Percentiles rank a stretch among this genome's conserved stretches.
phyloP scores from a whole-genome alignment of 257 asterid genomes.

The Solanum stenotomum region DNA sequence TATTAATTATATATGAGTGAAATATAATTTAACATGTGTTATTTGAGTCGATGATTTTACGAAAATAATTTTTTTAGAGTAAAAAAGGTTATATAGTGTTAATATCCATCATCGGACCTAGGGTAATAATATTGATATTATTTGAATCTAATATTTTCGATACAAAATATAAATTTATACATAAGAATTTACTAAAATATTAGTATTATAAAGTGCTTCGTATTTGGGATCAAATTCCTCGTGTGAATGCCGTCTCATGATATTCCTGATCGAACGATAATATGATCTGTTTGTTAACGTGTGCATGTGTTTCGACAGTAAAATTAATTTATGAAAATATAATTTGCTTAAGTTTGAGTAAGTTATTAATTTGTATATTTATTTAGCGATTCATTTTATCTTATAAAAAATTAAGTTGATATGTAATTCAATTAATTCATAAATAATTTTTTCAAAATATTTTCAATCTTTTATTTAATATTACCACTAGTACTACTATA shows the following conservation, averaged over 20 bases:
- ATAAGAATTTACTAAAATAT: background rate
- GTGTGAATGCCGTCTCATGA: background rate
- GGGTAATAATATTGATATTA: background rate
- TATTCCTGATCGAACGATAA: background rate
- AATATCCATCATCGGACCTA: background rate
- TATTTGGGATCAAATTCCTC: background rate
- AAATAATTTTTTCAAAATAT: too few species aligned
- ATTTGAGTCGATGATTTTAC: background rate
- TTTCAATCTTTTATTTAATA: background rate
- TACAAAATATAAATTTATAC: too few species aligned
- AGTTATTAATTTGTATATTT: too few species aligned
- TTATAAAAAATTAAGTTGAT: too few species aligned
- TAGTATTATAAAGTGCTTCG: background rate
- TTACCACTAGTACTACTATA: background rate
- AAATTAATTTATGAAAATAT: background rate
- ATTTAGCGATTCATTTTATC: too few species aligned
- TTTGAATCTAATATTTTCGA: too few species aligned
- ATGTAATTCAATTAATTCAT: too few species aligned
- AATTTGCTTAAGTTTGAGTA: too few species aligned
- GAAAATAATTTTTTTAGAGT: too few species aligned
- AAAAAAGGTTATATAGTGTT: background rate
- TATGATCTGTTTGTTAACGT: background rate
- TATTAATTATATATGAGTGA: background rate
- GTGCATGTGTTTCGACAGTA: background rate
- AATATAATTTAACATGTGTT: too few species aligned